Base-by-base conservation (phyloP, 441 rosid species). In the Adansonia gregorii region DNA sequence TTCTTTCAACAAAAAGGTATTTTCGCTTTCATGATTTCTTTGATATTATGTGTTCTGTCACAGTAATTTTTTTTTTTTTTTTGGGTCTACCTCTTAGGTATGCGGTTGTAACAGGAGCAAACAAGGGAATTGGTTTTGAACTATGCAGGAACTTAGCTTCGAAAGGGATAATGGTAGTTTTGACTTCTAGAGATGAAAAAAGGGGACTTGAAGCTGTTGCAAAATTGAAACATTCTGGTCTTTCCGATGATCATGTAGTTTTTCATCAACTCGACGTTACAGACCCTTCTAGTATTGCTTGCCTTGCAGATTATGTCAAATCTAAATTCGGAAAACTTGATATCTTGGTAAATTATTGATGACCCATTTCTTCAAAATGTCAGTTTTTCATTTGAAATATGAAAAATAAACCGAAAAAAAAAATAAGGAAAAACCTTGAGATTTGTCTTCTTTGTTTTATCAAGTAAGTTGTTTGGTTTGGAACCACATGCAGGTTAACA, bases 261-360 rank as follows among this genome's bases (percentile, higher is more conserved):
- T 92, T 89, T 77, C 91, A 87, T 80, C 87, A 77, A 27, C 94
- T 90, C 55, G 92, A 90, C 81, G 92, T 92, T 20, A 46, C 88
- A 7, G 82, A 86, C 70, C 86, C 87, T 64, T 71, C 75, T 54
- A 85, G 83, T 63, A 70, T 87, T 74, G 48, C 83, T 20, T 83
- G 88, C 58, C 82, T 89, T 3, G 90, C 86, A 39, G 81, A 24
- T 58, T 90, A 31, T 52, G 63, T 71, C 27, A 10, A 54, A 17
- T n/a, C 48, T 10, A 52, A 79, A 15, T 82, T 80, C 17, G 87
- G 86, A 19, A 89, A 83, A 75, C 86, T 89, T 51, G 89, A 88
- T 74, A 82, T 85, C 67, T 60, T 87, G 89, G 93, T 88, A 83
- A 7, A 9, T 8, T 7, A 22, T 10, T 60, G 41, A 4, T 27